Base-by-base conservation (phyloP, 495 filamentous ascomycete species). In the Niebla homalea region DNA sequence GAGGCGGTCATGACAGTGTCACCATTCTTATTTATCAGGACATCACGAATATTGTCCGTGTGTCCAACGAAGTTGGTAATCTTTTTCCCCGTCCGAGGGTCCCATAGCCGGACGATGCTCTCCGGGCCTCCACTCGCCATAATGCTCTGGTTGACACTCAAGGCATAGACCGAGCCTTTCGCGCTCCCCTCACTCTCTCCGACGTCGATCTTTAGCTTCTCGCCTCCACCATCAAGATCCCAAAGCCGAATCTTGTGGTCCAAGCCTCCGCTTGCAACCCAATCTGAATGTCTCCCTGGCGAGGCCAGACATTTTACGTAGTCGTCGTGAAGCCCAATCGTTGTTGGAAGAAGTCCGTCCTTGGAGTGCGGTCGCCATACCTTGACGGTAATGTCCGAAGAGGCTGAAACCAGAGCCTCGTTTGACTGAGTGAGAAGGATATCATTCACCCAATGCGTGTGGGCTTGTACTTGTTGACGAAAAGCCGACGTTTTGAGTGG, bases 391-490 rank as follows among this genome's bases (percentile, higher is more conserved):
- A 93, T 81, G 65, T 98, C 92, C 12, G 93, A 96, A 4, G 92
- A 97, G 19, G 88, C 90, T 11, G 93, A 94, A 7, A 96, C 85
- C 11, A 98, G 71, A 6, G 87, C 87, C 16, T 80, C 75, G 62
- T 94, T 86, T 44, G 82, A 78, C 57, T 89, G 76, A 23, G 84
- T 81, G 48, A 97, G 78, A n/a, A 81, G 78, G 51, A 98, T 86
- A 59, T 97, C 90, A 62, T 97, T 97, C 64, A 98, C 84, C 92
- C 92, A 97, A 65, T 97, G 90, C 23, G 89, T 97, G 63, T 98
- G 92, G 12, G 92, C 93, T 60, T 96, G 89, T n/a, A 89, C 85
- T 65, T 95, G 89, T 43, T 82, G 76, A 50, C 87, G 81, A 64
- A 90, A 90, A n/a, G 74, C 75, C 32, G 88, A 87, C n/a, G 63